A percentile compares a stretch with the other conserved stretches of the same genome.
These are phyloP conservation scores for Hymenoscyphus scutula DNA, from an alignment of 2,329 filamentous ascomycete genomes.

Conservation along the genomic window DNA sequence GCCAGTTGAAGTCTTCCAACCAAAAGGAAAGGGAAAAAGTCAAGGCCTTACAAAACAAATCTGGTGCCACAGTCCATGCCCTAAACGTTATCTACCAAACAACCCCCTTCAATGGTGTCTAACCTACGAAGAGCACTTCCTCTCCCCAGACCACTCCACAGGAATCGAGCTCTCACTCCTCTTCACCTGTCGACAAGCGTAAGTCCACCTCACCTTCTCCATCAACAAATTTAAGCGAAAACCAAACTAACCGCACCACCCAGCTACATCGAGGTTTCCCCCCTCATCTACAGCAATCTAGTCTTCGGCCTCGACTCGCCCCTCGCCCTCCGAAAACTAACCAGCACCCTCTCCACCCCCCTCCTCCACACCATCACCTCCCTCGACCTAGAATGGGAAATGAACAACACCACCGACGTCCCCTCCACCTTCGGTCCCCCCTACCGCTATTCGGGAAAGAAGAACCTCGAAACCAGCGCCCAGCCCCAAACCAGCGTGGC, in stretches of 20 bases:
- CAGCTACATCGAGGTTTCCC: neutral
- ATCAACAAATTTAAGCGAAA: no score
- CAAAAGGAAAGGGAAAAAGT: neutral
- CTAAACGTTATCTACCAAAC: neutral
- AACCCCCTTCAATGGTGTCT: neutral
- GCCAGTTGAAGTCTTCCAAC: neutral
- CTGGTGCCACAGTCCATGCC: neutral
- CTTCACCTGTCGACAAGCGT: conserved; percentile 3
- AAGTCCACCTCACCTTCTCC: no score
- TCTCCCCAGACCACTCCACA: neutral
- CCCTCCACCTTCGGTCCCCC: no score
- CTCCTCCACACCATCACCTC: neutral
- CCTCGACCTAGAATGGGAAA: neutral
- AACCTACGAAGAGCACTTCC: neutral
- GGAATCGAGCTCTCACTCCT: neutral
- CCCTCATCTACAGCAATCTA: neutral
- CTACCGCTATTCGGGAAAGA: no score
- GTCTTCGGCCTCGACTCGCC: neutral
- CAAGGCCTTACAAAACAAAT: neutral
- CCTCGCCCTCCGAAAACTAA: neutral
- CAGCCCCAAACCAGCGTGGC: no score
- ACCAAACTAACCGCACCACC: neutral
- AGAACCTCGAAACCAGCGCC: no score
- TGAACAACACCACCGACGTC: neutral
- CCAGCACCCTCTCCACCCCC: neutral